Evolutionary conservation across 2,329 filamentous ascomycete genomes (phyloP).

Genomic region (Herpotrichia juniperi): DNA sequence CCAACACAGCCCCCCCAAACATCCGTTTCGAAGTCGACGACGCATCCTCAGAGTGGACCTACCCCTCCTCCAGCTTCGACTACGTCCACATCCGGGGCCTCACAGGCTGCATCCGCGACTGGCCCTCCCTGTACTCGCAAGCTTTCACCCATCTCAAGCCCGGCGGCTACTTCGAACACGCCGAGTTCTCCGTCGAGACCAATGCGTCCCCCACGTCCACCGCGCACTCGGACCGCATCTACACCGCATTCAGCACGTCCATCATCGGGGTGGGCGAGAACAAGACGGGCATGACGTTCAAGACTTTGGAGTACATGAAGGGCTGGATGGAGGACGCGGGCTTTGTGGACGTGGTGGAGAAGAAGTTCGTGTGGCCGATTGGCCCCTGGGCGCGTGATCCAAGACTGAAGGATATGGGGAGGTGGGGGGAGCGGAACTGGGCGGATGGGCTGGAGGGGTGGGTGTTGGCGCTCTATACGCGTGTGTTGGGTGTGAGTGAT

Average conservation of each 20-base stretch:
- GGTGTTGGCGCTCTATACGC: slow-evolving; percentile 48
- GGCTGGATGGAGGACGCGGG: slow-evolving; percentile 25
- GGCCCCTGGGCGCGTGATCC: slow-evolving; percentile 40
- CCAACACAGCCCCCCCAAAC: slow-evolving; percentile 46
- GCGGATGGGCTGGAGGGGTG: slow-evolving; percentile 49
- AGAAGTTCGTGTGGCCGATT: slow-evolving; percentile 39
- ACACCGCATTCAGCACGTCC: slow-evolving; percentile 20
- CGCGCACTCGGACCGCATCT: slow-evolving; percentile 24
- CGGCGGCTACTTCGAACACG: slow-evolving; percentile 51
- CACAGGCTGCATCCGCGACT: slow-evolving; percentile 49
- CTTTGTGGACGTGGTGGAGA: slow-evolving; percentile 34
- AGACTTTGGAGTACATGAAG: slow-evolving; percentile 24
- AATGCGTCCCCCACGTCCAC: slow-evolving; percentile 18
- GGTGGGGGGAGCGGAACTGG: slow-evolving; percentile 49
- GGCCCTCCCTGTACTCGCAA: slow-evolving; percentile 47
- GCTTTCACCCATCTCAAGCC: slow-evolving; percentile 46
- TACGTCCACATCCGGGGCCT: slow-evolving; percentile 49
- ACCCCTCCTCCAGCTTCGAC: slow-evolving; percentile 44
- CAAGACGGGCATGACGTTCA: slow-evolving; percentile 33
- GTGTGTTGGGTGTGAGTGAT: slow-evolving; percentile 36
- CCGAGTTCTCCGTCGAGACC: slow-evolving; percentile 44
- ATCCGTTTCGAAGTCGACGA: slow-evolving; percentile 55
- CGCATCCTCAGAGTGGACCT: slow-evolving; percentile 48
- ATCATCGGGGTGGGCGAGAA: slow-evolving; percentile 24
- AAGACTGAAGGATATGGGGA: slow-evolving; percentile 40